Percentiles rank a stretch among this genome's conserved stretches.
These are phyloP conservation scores for Blastobotrys arbuscula DNA, from an alignment of 1,139 yeast species.

Conservation along the genomic window DNA sequence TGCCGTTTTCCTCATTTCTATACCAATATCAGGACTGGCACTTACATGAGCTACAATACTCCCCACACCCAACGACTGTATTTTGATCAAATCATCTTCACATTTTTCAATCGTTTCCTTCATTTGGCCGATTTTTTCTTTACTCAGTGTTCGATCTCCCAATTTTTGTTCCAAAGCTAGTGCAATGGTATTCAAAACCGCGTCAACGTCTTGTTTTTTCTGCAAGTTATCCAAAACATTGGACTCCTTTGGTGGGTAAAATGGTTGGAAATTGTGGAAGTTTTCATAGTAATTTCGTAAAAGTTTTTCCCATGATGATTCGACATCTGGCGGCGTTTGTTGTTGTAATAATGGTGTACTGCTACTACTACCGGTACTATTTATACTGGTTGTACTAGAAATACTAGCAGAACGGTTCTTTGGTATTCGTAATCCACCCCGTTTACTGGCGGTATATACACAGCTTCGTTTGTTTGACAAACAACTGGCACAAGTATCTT, in stretches of 20 bases:
- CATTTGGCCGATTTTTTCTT: neutral
- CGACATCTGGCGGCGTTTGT: constrained; percentile 9
- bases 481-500: constrained; percentile 7
- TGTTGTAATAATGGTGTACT: neutral
- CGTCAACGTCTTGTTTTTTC: constrained; percentile 1
- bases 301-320: constrained; percentile 6
- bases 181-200: neutral
- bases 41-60: constrained; percentile 4
- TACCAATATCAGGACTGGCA: neutral
- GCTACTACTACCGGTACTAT: neutral
- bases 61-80: constrained; percentile 7
- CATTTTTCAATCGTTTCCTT: neutral
- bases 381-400: neutral
- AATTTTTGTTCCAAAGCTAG: neutral
- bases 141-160: neutral
- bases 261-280: constrained; percentile 7
- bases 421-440: constrained; percentile 13
- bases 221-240: constrained; percentile 4
- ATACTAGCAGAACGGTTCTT: neutral
- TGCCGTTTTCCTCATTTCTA: constrained; percentile 2
- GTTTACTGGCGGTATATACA: constrained; percentile 6
- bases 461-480: constrained; percentile 3
- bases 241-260: constrained; percentile 5
- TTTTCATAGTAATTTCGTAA: constrained; percentile 7
- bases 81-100: constrained; percentile 8